Conservation (phyloP, 1,139 yeast species). For the Diutina mesorugosa region DNA sequence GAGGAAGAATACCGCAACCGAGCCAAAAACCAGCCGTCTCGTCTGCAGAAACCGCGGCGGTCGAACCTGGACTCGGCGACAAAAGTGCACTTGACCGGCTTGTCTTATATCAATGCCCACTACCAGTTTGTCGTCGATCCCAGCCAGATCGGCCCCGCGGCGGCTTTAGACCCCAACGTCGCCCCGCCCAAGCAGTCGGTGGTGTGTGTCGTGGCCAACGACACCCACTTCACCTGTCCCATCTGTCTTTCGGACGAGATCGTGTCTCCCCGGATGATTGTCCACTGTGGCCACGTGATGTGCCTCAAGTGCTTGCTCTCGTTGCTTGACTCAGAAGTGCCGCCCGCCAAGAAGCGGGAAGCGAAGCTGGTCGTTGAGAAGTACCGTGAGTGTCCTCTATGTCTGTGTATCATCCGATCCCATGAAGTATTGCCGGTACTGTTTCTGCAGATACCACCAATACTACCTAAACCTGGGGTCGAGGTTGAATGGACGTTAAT, state of each 20-base stretch:
- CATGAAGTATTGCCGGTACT: slow-evolving; percentile 60
- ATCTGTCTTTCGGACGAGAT: slow-evolving; percentile 79
- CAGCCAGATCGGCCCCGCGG: slow-evolving; percentile 39
- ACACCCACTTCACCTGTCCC: slow-evolving; percentile 69
- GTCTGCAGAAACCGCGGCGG: not conserved
- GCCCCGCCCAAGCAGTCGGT: slow-evolving; percentile 53
- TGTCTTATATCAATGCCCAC: slow-evolving; percentile 51
- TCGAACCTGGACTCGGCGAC: not conserved
- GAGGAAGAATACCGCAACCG: not conserved
- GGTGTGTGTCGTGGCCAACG: slow-evolving; percentile 60
- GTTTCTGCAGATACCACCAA: slow-evolving; percentile 34
- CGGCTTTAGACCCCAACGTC: slow-evolving; percentile 60
- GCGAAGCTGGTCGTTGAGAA: slow-evolving; percentile 31
- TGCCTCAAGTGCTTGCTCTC: slow-evolving; percentile 75
- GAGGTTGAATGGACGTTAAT: slow-evolving; percentile 56
- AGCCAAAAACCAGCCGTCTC: not conserved
- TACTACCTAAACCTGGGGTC: slow-evolving; percentile 46
- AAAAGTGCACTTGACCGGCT: not conserved
- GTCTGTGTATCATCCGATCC: slow-evolving; percentile 53
- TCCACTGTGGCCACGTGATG: slow-evolving; percentile 82
- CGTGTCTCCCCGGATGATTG: slow-evolving; percentile 86
- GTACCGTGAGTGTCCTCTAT: slow-evolving; percentile 74
- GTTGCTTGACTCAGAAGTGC: slow-evolving; percentile 48
- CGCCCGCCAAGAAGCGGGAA: slow-evolving; percentile 23
- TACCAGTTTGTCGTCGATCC: slow-evolving; percentile 72